phyloP scores from a whole-genome alignment of 2,329 filamentous ascomycete species.

The Chrysoporthe deuterocubensis region DNA sequence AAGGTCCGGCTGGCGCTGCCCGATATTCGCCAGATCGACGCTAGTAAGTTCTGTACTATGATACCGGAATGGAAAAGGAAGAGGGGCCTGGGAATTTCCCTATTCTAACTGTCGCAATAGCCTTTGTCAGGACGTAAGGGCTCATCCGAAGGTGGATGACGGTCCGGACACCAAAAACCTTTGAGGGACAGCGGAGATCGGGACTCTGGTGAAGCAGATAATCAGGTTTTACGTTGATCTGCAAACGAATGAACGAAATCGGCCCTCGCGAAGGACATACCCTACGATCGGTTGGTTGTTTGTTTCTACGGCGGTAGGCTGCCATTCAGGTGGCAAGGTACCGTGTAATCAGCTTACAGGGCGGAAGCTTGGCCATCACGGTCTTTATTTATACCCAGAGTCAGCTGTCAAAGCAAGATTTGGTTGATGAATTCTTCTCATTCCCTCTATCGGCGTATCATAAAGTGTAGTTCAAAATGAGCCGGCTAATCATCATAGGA shows the following conservation, averaged over 20 bases:
- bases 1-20: conserved; percentile 89
- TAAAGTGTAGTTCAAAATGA: not conserved
- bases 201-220: not conserved
- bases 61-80: not conserved
- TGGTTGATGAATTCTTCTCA: not conserved
- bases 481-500: not conserved
- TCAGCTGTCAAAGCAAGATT: conserved; percentile 1
- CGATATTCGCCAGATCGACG: conserved; percentile 91
- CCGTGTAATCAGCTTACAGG: not conserved
- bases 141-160: not conserved
- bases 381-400: conserved; percentile 28
- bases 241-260: not conserved
- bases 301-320: conserved; percentile 1
- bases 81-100: not conserved
- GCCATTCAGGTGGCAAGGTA: conserved; percentile 18
- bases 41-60: conserved; percentile 69
- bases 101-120: conserved; percentile 31
- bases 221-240: not conserved
- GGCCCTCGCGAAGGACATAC: not conserved
- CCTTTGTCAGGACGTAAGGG: conserved; percentile 35
- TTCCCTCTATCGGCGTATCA: conserved; percentile 6
- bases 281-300: not conserved
- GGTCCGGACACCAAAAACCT: not conserved
- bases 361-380: conserved; percentile 17
- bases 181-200: not conserved